Conservation (phyloP, 768 basidiomycete species). For the Tricholoma matsutake region DNA sequence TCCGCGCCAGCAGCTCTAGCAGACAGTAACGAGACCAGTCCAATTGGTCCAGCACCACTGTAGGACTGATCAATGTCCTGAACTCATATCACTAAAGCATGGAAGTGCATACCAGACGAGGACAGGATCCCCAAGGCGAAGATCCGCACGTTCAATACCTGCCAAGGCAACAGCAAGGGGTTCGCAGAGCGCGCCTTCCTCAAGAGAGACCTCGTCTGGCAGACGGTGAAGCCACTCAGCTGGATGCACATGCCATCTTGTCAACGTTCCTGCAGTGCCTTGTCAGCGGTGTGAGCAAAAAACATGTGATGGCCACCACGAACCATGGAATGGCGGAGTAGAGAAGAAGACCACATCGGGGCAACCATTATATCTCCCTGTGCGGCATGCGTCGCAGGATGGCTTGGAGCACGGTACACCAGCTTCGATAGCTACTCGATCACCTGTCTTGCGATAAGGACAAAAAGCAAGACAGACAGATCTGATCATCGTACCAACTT, state of each 20-base stretch:
- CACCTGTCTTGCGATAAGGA: slow-evolving; percentile 34
- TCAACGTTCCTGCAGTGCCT: slow-evolving; percentile 47
- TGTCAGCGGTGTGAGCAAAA: background rate
- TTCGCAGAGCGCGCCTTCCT: slow-evolving; percentile 67
- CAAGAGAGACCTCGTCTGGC: slow-evolving; percentile 58
- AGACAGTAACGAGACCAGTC: slow-evolving; percentile 57
- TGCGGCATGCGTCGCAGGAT: slow-evolving; percentile 57
- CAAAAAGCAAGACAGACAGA: background rate
- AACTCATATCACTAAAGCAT: background rate
- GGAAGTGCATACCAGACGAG: slow-evolving; percentile 49
- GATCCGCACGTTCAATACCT: slow-evolving; percentile 60
- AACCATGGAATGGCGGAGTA: slow-evolving; percentile 67
- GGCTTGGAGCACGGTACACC: slow-evolving; percentile 67
- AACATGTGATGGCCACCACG: background rate
- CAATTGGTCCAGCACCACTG: slow-evolving; percentile 69
- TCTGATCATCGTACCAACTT: slow-evolving; percentile 38
- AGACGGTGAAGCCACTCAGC: slow-evolving; percentile 67
- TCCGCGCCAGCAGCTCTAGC: slow-evolving; percentile 68
- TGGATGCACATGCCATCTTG: slow-evolving; percentile 65
- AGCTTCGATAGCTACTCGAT: slow-evolving; percentile 67
- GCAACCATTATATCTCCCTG: slow-evolving; percentile 66
- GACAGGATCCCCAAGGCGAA: slow-evolving; percentile 62
- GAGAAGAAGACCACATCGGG: slow-evolving; percentile 64
- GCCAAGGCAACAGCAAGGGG: slow-evolving; percentile 66
- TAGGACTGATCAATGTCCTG: background rate